phyloP scores from a whole-genome alignment of 2,329 filamentous ascomycete species.

The Fusarium oxysporum region DNA sequence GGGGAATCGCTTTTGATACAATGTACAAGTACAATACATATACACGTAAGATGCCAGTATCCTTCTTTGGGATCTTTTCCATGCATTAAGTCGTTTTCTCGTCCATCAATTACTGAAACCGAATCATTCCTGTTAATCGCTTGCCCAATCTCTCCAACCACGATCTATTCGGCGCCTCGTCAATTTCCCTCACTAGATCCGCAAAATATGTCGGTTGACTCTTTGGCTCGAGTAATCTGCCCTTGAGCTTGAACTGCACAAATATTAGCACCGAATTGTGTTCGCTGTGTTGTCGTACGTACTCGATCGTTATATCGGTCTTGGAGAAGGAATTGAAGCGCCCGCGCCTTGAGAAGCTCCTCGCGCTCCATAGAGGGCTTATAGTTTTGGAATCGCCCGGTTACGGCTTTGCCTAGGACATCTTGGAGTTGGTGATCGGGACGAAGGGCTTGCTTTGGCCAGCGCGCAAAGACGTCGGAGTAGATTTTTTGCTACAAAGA shows the following conservation, averaged over 20 bases:
- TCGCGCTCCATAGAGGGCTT: conserved; percentile 56
- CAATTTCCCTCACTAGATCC: conserved; percentile 70
- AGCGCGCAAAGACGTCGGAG: conserved; percentile 59
- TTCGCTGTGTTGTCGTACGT: conserved; percentile 30
- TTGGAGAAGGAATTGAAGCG: conserved; percentile 68
- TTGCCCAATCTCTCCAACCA: conserved; percentile 65
- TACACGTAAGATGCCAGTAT: conserved; percentile 36
- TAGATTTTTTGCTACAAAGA: conserved; percentile 51
- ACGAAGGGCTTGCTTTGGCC: conserved; percentile 73
- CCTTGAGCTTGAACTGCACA: conserved; percentile 55
- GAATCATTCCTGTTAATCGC: conserved; percentile 68
- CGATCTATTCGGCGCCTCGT: conserved; percentile 69
- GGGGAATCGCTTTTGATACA: conserved; percentile 43
- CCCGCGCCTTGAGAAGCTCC: conserved; percentile 68
- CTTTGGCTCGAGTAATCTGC: conserved; percentile 65
- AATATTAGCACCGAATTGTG: conserved; percentile 11
- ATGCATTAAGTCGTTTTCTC: conserved; percentile 18
- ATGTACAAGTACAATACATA: conserved; percentile 43
- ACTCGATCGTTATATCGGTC: conserved; percentile 70
- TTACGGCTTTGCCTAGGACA: conserved; percentile 57
- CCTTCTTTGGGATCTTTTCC: conserved; percentile 34
- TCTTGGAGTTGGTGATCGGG: conserved; percentile 72
- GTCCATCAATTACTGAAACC: conserved; percentile 59
- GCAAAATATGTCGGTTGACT: conserved; percentile 74
- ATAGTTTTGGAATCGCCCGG: conserved; percentile 50